Percentiles rank a stretch among this genome's conserved stretches.
These are phyloP conservation scores for Aspergillus eucalypticola DNA, from an alignment of 2,329 filamentous ascomycete species.

Conservation along the genomic window DNA sequence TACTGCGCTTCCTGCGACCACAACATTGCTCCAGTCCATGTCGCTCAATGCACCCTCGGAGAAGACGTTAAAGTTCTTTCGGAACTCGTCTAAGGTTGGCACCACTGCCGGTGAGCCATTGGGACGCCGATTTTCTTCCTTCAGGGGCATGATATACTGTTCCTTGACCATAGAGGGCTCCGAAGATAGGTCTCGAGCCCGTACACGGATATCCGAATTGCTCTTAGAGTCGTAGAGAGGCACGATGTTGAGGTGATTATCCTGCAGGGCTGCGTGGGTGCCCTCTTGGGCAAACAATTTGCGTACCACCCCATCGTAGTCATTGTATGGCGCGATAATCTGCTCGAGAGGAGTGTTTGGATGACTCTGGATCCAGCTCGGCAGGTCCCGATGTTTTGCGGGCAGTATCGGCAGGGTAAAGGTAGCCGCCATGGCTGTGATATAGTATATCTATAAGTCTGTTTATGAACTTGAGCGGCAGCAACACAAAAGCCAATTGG, in stretches of 20 bases:
- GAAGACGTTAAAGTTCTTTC: constrained; percentile 77
- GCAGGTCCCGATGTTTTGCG: constrained; percentile 30
- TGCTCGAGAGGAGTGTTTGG: constrained; percentile 28
- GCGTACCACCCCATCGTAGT: constrained; percentile 37
- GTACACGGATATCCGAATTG: constrained; percentile 28
- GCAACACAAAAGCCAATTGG: neutral
- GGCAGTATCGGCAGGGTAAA: constrained; percentile 30
- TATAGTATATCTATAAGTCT: neutral
- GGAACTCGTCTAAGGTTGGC: constrained; percentile 67
- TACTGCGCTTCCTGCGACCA: constrained; percentile 78
- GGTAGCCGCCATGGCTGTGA: constrained; percentile 4
- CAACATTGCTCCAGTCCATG: constrained; percentile 78
- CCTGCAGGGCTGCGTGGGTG: constrained; percentile 29
- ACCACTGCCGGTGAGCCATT: constrained; percentile 69
- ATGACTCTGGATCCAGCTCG: constrained; percentile 28
- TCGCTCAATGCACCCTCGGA: constrained; percentile 75
- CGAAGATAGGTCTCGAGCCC: constrained; percentile 34
- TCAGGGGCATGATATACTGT: constrained; percentile 38
- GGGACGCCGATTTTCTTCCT: constrained; percentile 58
- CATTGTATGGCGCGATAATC: constrained; percentile 39
- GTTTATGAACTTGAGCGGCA: too few species aligned
- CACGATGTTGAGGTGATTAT: constrained; percentile 37
- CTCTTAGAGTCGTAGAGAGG: constrained; percentile 34
- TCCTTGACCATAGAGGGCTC: constrained; percentile 33
- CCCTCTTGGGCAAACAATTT: constrained; percentile 43